Conservation (phyloP, 2,329 filamentous ascomycete genomes). For the Neofusicoccum ribis region DNA sequence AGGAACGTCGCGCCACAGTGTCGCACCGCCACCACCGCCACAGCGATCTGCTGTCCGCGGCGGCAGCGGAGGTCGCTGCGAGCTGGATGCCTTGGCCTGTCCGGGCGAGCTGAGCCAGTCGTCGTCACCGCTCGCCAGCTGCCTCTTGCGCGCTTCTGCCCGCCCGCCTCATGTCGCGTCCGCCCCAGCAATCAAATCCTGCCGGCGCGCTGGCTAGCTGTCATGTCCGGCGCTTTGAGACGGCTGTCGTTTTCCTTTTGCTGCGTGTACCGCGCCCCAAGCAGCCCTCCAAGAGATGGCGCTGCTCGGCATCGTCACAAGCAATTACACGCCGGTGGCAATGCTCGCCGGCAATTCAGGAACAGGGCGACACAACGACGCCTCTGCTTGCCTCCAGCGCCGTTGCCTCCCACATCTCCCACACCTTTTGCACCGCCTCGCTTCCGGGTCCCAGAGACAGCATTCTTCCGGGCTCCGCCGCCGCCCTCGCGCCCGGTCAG, state of each 20-base stretch:
- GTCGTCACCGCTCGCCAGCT: neutral
- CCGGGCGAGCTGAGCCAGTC: neutral
- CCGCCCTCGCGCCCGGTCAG: neutral
- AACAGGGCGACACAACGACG: neutral
- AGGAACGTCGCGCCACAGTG: neutral
- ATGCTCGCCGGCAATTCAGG: neutral
- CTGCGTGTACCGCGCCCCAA: neutral
- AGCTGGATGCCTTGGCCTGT: neutral
- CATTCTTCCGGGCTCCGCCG: neutral
- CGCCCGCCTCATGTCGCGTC: neutral
- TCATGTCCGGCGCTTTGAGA: neutral
- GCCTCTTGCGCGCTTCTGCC: neutral
- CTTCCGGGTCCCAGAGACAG: neutral
- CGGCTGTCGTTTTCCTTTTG: neutral
- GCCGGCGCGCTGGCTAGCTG: neutral
- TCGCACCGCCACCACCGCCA: neutral
- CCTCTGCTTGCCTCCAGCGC: neutral
- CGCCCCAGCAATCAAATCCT: neutral
- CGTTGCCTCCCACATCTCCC: neutral
- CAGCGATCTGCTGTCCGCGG: neutral
- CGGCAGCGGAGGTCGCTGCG: neutral
- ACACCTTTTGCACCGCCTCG: constrained; percentile 11
- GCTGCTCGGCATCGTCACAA: constrained; percentile 4
- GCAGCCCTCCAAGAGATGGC: neutral
- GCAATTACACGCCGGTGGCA: neutral